phyloP scores from a whole-genome alignment of 2,329 filamentous ascomycete species.

The Botrytis squamosa region DNA sequence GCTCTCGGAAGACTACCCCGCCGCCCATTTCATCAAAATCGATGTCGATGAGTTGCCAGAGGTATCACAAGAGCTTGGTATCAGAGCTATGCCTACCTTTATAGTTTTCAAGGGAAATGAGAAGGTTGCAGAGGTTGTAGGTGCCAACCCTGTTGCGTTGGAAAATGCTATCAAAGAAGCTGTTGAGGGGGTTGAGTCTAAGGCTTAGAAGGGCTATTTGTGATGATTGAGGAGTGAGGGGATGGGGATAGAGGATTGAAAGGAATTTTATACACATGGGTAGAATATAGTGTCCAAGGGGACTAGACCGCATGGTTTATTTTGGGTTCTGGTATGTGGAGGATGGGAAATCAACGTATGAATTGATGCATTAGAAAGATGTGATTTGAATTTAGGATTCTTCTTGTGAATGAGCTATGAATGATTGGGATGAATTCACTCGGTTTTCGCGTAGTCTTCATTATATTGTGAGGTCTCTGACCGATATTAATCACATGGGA shows the following conservation, averaged over 20 bases:
- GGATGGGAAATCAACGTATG: neutral
- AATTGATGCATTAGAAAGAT: neutral
- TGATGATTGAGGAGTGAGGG: neutral
- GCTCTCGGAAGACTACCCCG: conserved; percentile 57
- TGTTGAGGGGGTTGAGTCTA: neutral
- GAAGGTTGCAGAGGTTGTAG: conserved; percentile 71
- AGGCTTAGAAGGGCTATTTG: neutral
- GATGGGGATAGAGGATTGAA: neutral
- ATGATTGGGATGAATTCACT: neutral
- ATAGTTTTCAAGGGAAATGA: conserved; percentile 77
- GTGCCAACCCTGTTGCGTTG: conserved; percentile 74
- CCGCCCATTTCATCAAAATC: conserved; percentile 79
- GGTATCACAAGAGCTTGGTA: conserved; percentile 71
- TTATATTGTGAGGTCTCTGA: neutral
- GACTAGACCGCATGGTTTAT: neutral
- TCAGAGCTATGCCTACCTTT: conserved; percentile 94
- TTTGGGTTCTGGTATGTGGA: neutral
- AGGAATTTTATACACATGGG: neutral
- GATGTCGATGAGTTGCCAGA: conserved; percentile 82
- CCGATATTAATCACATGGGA: neutral
- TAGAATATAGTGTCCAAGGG: neutral
- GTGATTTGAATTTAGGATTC: neutral
- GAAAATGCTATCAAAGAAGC: conserved; percentile 41
- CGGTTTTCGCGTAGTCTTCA: rapidly evolving
- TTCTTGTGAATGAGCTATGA: neutral